Conservation (phyloP, 805 yeast species). For the Komagataella pseudopastoris region DNA sequence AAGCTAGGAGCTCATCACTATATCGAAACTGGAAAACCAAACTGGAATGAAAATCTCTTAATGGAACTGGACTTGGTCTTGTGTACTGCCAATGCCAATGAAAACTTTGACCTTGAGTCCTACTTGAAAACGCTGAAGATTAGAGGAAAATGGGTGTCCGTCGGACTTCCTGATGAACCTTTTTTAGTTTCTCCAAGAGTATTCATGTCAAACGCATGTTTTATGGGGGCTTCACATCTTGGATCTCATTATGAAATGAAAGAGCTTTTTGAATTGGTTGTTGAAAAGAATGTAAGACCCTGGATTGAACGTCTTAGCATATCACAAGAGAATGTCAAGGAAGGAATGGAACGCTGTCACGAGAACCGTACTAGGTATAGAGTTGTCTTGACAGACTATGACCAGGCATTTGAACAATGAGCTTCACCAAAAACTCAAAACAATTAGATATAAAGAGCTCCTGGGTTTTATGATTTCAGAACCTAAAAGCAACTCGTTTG, state of each 20-base stretch:
- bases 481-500: too few relatives aligned
- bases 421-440: too few relatives aligned
- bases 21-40: constrained; percentile 31
- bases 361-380: constrained; percentile 24
- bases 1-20: constrained; percentile 26
- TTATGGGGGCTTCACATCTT: constrained; percentile 29
- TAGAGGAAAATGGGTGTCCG: constrained; percentile 29
- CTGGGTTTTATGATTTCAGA: too few relatives aligned
- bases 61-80: constrained; percentile 33
- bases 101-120: constrained; percentile 30
- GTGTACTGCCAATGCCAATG: constrained; percentile 38
- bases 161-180: constrained; percentile 32
- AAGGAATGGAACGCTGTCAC: constrained; percentile 21
- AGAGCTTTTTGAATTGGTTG: constrained; percentile 31
- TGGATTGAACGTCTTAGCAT: constrained; percentile 38
- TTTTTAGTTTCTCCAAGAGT: constrained; percentile 34
- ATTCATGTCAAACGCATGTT: constrained; percentile 31
- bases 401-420: constrained; percentile 23
- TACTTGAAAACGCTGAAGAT: constrained; percentile 23
- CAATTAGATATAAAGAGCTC: too few relatives aligned
- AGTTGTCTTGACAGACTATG: constrained; percentile 34
- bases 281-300: constrained; percentile 29
- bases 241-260: constrained; percentile 34
- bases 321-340: constrained; percentile 28
- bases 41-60: constrained; percentile 17